Conservation (phyloP, 768 basidiomycete species). For the Naganishia kalamii region DNA sequence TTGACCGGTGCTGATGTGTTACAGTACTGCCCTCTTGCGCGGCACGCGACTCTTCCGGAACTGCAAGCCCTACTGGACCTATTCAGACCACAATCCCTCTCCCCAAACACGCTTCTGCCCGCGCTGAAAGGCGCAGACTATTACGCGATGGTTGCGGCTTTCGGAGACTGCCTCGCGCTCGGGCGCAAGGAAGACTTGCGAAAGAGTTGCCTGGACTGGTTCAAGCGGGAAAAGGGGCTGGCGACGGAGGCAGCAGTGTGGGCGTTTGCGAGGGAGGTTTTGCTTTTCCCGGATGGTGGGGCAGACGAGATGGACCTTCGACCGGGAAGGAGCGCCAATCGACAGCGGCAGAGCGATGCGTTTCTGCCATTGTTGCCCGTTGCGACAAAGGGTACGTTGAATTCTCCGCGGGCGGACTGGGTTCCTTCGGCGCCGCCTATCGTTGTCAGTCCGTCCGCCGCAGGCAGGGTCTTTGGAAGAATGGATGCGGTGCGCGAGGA, state of each 20-base stretch:
- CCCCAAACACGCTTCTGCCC: constrained; percentile 70
- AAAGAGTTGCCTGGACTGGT: constrained; percentile 26
- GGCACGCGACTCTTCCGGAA: constrained; percentile 84
- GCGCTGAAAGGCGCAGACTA: constrained; percentile 61
- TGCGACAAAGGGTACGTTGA: constrained; percentile 6
- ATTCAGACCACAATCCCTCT: constrained; percentile 68
- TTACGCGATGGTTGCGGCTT: constrained; percentile 64
- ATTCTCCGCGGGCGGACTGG: constrained; percentile 1
- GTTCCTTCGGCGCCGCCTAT: neutral
- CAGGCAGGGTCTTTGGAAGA: neutral
- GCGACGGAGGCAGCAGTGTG: neutral
- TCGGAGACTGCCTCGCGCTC: constrained; percentile 55
- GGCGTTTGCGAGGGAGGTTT: neutral
- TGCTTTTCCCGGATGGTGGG: neutral
- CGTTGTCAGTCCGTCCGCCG: neutral
- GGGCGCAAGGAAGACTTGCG: constrained; percentile 36
- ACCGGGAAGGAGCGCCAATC: constrained; percentile 2
- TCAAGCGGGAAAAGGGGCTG: neutral
- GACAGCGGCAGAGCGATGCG: neutral
- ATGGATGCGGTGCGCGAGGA: neutral
- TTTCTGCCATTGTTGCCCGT: neutral
- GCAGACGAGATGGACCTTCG: neutral
- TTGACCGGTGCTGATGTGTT: neutral
- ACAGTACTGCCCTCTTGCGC: constrained; percentile 65
- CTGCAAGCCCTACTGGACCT: constrained; percentile 70